These are phyloP conservation scores for Acmispon strigosus DNA, from an alignment of 306 rosid species.

Conservation along the genomic window DNA sequence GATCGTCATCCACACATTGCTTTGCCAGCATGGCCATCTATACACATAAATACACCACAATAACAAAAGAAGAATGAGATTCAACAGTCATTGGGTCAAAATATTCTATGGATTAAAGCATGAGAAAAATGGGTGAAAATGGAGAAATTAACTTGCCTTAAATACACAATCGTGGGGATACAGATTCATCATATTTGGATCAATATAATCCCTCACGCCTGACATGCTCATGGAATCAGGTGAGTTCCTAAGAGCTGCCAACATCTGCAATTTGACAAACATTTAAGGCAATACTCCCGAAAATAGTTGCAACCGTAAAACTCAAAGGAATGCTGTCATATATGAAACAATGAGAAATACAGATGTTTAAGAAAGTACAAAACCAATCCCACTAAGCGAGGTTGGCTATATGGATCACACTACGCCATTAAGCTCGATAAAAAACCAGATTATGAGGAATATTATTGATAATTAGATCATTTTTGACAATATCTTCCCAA, in stretches of 20 bases:
- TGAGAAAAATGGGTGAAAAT: not conserved
- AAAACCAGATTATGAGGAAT: too few species aligned
- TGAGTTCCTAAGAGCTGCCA: constrained; percentile 66
- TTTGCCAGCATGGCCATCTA: constrained; percentile 84
- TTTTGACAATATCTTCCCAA: too few species aligned
- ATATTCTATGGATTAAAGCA: not conserved
- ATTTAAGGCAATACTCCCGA: constrained; percentile 10
- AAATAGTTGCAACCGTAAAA: constrained; percentile 7
- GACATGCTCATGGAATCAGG: constrained; percentile 79
- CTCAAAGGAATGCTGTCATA: not conserved
- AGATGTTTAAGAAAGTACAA: not conserved
- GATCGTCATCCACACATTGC: constrained; percentile 95
- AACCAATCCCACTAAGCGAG: too few species aligned
- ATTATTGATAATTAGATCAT: too few species aligned
- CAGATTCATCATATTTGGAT: constrained; percentile 85
- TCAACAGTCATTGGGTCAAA: not conserved
- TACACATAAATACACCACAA: not conserved
- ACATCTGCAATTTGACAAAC: constrained; percentile 62
- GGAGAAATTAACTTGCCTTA: constrained; percentile 48
- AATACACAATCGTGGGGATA: constrained; percentile 96
- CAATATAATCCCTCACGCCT: constrained; percentile 71
- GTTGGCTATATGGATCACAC: too few species aligned
- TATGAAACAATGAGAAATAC: not conserved
- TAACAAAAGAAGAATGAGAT: not conserved
- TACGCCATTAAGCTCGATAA: too few species aligned